These are phyloP conservation scores for Atkinsonella texensis DNA, from an alignment of 2,329 filamentous ascomycete species.

Conservation along the genomic window DNA sequence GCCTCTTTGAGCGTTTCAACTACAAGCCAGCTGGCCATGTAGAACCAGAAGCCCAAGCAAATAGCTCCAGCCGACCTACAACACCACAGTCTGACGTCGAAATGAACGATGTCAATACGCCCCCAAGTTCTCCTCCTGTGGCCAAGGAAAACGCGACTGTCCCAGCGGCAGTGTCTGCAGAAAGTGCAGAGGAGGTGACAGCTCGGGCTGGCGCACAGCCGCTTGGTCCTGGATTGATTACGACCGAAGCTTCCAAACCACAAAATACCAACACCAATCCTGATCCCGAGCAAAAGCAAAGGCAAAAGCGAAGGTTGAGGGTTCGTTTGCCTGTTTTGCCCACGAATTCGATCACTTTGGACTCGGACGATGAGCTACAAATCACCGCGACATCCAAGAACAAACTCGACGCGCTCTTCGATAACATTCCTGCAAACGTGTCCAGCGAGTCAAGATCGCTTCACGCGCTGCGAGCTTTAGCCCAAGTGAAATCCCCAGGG, in stretches of 20 bases:
- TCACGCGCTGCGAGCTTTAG: constrained; percentile 58
- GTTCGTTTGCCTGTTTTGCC: constrained; percentile 34
- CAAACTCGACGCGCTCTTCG: constrained; percentile 53
- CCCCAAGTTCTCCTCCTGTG: constrained; percentile 56
- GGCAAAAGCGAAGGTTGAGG: constrained; percentile 35
- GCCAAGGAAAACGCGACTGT: constrained; percentile 18
- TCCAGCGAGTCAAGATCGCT: constrained; percentile 52
- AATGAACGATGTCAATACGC: constrained; percentile 44
- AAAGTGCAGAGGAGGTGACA: neutral
- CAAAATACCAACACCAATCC: constrained; percentile 29
- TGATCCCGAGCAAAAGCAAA: constrained; percentile 9
- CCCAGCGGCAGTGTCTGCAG: neutral
- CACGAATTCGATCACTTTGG: constrained; percentile 26
- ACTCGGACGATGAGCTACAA: constrained; percentile 52
- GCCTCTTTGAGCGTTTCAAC: constrained; percentile 76
- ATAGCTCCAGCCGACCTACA: constrained; percentile 44
- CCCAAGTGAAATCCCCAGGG: constrained; percentile 54
- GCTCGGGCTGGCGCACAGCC: neutral
- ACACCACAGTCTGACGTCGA: constrained; percentile 42
- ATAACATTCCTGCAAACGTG: constrained; percentile 52
- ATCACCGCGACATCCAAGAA: constrained; percentile 39
- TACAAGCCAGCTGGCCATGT: constrained; percentile 38
- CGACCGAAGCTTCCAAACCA: constrained; percentile 47
- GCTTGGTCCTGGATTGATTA: constrained; percentile 7
- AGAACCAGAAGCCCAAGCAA: constrained; percentile 8